Evolutionary conservation across 2,329 filamentous ascomycete species (phyloP), one percentile per base, ranked within the genome.

Genomic region (Alternaria triticimaculans): DNA sequence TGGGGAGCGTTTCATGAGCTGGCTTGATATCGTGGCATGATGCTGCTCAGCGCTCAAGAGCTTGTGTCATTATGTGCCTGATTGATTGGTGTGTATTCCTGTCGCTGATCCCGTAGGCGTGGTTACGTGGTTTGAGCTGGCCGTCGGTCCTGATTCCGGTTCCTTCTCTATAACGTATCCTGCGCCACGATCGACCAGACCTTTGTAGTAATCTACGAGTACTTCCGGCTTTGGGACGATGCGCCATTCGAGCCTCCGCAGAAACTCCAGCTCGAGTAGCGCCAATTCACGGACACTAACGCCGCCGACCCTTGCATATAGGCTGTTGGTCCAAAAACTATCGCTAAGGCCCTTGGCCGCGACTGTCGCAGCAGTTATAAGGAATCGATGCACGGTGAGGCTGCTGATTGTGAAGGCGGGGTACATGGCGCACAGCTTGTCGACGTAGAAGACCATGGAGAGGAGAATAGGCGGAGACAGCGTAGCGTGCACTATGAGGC

Each of bases 361-460:
- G 5, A 99, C 96, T 0, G 96, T 97, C 10, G 94, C 95, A 20
- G 94, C 94, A 2, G 95, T 96, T 70, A 99, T 99, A 10, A 99
- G 87, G 76, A 98, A 99, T 9, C 96, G 94, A 82, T 99, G 96
- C 4, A 99, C 95, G 0, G 96, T 99, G 20, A 99, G 85, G 50
- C 93, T 97, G 78, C 94, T 97, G 72, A 99, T 96, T 26, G 94
- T 97, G 80, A 99, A 99, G 50, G 95, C 92, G 4, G 93, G 92
- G 78, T 97, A 99, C 63, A 97, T 85, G 11, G 92, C 90, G 80
- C 95, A 99, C 21, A 99, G 87, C 30, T 94, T 90, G 82, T 99
- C 96, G 74, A 99, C 98, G 76, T 98, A 99, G 78, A 96, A 99
- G 61, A 99, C 96, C 93, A 99, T 98, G 72, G 94, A 96, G 37